Percentiles rank a stretch among this genome's conserved stretches.
phyloP scores from a whole-genome alignment of 2,329 filamentous ascomycete species.

The Grosmannia huntii region DNA sequence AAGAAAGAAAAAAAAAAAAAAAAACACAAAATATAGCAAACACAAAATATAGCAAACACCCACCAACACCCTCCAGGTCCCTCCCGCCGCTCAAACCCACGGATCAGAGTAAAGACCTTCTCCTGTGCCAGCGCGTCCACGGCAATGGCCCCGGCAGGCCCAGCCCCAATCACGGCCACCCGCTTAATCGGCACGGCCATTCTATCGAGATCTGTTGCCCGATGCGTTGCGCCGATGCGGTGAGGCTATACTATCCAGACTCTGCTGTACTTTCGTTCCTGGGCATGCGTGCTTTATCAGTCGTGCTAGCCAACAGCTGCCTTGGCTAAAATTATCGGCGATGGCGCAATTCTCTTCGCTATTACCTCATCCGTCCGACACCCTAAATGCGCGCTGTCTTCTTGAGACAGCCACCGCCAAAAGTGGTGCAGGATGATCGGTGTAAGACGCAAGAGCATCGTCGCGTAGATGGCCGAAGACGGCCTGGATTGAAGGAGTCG shows the following conservation, averaged over 20 bases:
- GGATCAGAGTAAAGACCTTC: slow-evolving; percentile 26
- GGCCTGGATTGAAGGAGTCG: too few species aligned
- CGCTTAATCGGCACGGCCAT: slow-evolving; percentile 1
- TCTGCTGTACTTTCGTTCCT: too few species aligned
- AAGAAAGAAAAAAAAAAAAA: neutral
- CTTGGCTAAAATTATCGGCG: neutral
- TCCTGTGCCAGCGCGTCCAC: slow-evolving; percentile 18
- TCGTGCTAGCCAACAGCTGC: neutral
- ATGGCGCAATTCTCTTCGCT: neutral
- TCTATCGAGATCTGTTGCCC: neutral
- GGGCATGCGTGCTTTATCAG: neutral
- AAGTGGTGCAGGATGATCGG: too few species aligned
- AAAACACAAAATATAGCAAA: neutral
- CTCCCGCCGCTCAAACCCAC: slow-evolving; percentile 28
- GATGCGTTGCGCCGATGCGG: neutral
- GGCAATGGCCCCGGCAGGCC: slow-evolving; percentile 23
- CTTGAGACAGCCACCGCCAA: too few species aligned
- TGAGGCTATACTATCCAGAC: too few species aligned
- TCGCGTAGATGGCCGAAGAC: too few species aligned
- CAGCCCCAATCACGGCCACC: slow-evolving; percentile 20
- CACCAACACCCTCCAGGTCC: slow-evolving; percentile 32
- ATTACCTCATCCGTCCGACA: neutral
- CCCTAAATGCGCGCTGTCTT: neutral
- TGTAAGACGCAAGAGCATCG: too few species aligned
- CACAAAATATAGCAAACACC: neutral